Evolutionary conservation across 305 asterid genomes (phyloP).

Genomic region (Fraxinus greggii): DNA sequence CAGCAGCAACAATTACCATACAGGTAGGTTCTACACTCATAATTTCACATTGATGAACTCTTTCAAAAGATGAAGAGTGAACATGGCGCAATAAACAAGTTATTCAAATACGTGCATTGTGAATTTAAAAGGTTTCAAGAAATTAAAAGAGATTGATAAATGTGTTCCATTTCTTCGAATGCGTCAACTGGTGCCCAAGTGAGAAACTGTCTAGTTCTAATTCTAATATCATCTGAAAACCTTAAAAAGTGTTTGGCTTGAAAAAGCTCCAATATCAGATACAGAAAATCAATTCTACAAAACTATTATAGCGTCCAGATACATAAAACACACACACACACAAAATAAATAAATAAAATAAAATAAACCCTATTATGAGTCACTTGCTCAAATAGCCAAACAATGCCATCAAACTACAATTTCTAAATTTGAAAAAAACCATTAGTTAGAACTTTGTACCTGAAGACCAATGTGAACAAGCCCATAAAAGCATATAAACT

Average conservation of each 20-base stretch:
- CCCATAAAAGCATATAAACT: background rate
- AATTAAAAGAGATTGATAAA: background rate
- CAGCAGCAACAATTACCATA: background rate
- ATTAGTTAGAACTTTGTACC: background rate
- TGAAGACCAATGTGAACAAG: background rate
- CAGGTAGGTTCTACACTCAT: background rate
- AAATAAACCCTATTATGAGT: background rate
- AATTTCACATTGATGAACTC: conserved; percentile 4
- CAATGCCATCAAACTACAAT: background rate
- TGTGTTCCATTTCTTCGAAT: background rate
- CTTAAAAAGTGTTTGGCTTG: background rate
- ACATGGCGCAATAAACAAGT: background rate
- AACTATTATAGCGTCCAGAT: background rate
- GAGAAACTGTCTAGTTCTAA: background rate
- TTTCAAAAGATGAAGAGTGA: background rate
- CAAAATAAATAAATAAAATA: background rate
- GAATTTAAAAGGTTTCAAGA: background rate
- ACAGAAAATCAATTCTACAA: background rate
- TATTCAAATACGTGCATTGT: background rate
- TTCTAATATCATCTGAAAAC: background rate
- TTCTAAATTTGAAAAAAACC: background rate
- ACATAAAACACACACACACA: background rate
- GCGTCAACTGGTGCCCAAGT: background rate
- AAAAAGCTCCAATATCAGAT: background rate
- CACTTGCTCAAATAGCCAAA: background rate